These are phyloP conservation scores for Hippophae gyantsensis DNA, from an alignment of 306 rosid species.

Conservation along the genomic window DNA sequence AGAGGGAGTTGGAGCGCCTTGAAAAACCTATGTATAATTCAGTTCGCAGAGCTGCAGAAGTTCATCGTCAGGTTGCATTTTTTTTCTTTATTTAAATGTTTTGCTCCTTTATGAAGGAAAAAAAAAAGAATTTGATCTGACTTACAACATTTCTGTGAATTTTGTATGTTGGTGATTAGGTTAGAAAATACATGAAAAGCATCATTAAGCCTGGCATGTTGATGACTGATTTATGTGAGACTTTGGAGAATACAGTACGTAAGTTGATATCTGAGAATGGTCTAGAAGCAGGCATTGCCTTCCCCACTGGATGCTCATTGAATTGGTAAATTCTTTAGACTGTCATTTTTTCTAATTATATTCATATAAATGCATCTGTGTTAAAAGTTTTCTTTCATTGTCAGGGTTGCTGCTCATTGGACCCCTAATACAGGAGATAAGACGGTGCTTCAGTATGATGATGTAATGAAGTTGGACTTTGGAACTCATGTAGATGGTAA, in stretches of 20 bases:
- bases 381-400: slow-evolving; percentile 9
- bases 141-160: slow-evolving; percentile 4
- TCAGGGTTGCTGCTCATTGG: slow-evolving; percentile 99
- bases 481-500: slow-evolving; percentile 95
- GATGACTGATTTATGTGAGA: slow-evolving; percentile 92
- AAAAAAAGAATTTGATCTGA: neutral
- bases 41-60: slow-evolving; percentile 95
- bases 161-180: slow-evolving; percentile 42
- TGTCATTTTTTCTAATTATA: slow-evolving; percentile 7
- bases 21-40: slow-evolving; percentile 85
- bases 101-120: neutral
- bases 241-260: slow-evolving; percentile 82
- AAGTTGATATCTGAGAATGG: slow-evolving; percentile 87
- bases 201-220: slow-evolving; percentile 89
- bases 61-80: slow-evolving; percentile 88
- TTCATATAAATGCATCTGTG: slow-evolving; percentile 10
- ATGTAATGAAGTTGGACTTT: slow-evolving; percentile 96
- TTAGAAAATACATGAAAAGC: slow-evolving; percentile 68
- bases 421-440: slow-evolving; percentile 92
- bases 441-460: slow-evolving; percentile 86
- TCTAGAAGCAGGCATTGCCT: slow-evolving; percentile 95
- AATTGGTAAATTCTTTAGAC: slow-evolving; percentile 49
- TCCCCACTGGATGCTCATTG: slow-evolving; percentile 96
- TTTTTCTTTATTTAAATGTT: slow-evolving; percentile 6
- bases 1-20: slow-evolving; percentile 96